Base-by-base conservation (phyloP, 2,329 filamentous ascomycete species). In the Fusarium goolgardi region DNA sequence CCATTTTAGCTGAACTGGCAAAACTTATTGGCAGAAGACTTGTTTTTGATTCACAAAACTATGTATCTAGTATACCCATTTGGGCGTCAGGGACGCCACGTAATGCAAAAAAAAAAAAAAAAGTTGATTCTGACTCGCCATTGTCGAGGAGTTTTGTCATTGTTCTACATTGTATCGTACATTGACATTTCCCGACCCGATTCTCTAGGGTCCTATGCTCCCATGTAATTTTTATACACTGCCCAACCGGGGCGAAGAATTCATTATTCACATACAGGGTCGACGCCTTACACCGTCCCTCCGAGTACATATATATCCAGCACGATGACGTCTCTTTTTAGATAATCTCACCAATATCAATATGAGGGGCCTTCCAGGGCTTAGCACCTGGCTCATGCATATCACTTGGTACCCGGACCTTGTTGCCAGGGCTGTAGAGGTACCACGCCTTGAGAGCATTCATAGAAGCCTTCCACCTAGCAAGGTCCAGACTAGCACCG, bases 401-500 rank as follows among this genome's bases (percentile, higher is more conserved):
- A 67, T 92, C 89, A 76, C 90, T 92, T 25, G 91, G 91, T 64
- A 93, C 83, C 59, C 85, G 84, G 50, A 88, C 86, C 67, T 87
- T 81, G 71, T 84, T 81, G 57, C 85, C 83, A 29, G 96, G 95
- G 78, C 90, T 94, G 83, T 99, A 99, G 54, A 99, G 84, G 80
- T 99, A 99, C 96, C 96, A 99, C 8, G 90, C 86, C 84, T 97
- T 97, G 75, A 99, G 84, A 20, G 94, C 90, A 67, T 91, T 90
- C 75, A 96, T 94, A 37, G 92, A 89, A 21, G 96, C 96, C 78
- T 92, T 87, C 67, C 87, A 85, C 67, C 93, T 88, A 32, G 92
- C 95, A 73, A 93, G 87, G 70, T 93, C 85, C 58, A 98, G 82
- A 78, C 87, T 94, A 49, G 90, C 83, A 25, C 92, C 96, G 21